Evolutionary conservation across 345 rosid species (phyloP), one percentile per base, ranked within the genome.

Genomic region (Eucalyptus tenuipes): DNA sequence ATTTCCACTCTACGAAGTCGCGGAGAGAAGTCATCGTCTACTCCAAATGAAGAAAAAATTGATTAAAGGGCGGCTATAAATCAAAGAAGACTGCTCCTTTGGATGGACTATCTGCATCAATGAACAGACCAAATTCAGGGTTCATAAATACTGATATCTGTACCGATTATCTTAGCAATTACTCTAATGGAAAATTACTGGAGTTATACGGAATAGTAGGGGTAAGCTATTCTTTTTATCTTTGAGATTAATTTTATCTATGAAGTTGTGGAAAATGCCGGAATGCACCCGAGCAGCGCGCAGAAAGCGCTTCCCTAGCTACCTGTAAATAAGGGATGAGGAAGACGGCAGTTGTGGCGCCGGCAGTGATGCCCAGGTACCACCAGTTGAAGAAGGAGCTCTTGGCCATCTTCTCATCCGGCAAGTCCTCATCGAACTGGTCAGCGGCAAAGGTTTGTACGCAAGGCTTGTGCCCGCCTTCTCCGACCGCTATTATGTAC

Each of bases 371-470:
- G 49, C 95, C 94, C 16, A 96, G 48, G 89, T 95, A 97, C 98
- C 98, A 96, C 97, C 98, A 97, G 59, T 96, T 97, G 86, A 97
- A 97, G 94, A 97, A 97, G 1, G 99, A 97, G 92, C 97, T 95
- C 93, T 96, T 96, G 86, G 96, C 93, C 7, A 91, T 94, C 89
- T 94, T 96, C 91, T 95, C 99, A 88, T 93, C 90, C 6, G 94
- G 92, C 29, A 87, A 86, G 12, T 90, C 90, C 64, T 97, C 99
- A 18, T 96, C 94, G 79, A 97, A 97, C 80, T 97, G 99, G 79
- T 97, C 99, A 4, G 99, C 99, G 5, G 99, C 99, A 13, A 97
- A 97, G 15, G 99, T 96, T 92, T 96, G 98, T 20, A 95, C 97
- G 66, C 99, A 96, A 2, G 99, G 99, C 93, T 94, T 96, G 89